Percentiles rank a stretch among this genome's conserved stretches.
Conservation (phyloP, 2,329 filamentous ascomycete genomes). For the Cladosporium halotolerans region DNA sequence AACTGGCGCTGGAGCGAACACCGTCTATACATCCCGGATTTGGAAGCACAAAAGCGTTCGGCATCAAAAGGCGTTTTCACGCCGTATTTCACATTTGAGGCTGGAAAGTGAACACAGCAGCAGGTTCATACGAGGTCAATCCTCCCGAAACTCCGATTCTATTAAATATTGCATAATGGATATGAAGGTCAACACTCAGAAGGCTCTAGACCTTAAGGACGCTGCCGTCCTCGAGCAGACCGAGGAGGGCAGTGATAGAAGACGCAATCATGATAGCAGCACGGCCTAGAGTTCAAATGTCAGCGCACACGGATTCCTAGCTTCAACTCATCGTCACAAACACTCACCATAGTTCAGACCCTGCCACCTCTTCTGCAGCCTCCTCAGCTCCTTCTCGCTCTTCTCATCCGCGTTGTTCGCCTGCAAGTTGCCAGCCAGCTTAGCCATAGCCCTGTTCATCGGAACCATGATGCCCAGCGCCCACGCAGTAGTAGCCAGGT, state of each 20-base stretch:
- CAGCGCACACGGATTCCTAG: neutral
- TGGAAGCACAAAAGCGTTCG: too few species aligned
- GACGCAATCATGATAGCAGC: constrained; percentile 22
- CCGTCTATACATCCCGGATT: too few species aligned
- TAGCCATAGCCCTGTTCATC: constrained; percentile 26
- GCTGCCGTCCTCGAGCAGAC: constrained; percentile 10
- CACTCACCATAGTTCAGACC: constrained; percentile 24
- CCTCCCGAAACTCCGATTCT: neutral
- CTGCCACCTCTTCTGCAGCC: constrained; percentile 24
- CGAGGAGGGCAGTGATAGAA: constrained; percentile 7
- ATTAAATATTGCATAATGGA: neutral
- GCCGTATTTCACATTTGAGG: too few species aligned
- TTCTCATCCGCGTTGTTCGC: constrained; percentile 20
- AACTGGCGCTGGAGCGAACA: too few species aligned
- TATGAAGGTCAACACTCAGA: neutral
- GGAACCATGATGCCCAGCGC: constrained; percentile 27
- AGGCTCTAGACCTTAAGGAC: constrained; percentile 3
- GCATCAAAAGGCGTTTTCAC: too few species aligned
- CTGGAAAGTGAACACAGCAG: neutral
- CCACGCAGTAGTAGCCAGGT: constrained; percentile 25
- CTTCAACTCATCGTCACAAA: neutral
- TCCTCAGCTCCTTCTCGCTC: constrained; percentile 24
- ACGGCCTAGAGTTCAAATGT: constrained; percentile 15
- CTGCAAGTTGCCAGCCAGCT: constrained; percentile 19
- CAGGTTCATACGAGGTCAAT: neutral